These are phyloP conservation scores for Fusarium dlaminii DNA, from an alignment of 2,329 filamentous ascomycete species.

Conservation along the genomic window DNA sequence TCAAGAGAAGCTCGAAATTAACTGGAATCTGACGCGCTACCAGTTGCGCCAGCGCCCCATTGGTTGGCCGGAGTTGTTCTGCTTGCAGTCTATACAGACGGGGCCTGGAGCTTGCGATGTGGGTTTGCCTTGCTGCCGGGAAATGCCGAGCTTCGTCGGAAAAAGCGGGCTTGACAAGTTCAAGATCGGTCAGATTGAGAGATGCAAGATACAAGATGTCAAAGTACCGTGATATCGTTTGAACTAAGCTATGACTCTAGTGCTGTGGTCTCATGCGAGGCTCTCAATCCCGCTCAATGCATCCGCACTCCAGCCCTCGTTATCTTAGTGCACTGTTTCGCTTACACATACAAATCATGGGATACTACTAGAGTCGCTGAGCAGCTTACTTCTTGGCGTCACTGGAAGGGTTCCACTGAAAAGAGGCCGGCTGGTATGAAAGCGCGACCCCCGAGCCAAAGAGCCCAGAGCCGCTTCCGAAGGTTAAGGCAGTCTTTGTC, in stretches of 20 bases:
- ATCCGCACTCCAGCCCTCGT: background rate
- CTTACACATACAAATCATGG: background rate
- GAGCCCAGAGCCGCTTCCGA: background rate
- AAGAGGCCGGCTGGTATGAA: background rate
- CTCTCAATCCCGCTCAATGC: too few relatives aligned
- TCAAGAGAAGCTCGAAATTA: background rate
- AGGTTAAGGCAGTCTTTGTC: background rate
- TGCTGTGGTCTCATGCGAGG: background rate
- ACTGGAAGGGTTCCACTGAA: background rate
- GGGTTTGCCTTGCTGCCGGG: background rate
- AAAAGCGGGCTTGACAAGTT: background rate
- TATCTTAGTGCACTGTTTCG: background rate
- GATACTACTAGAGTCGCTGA: too few relatives aligned
- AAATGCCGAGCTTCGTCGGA: background rate
- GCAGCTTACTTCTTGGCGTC: background rate
- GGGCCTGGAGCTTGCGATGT: background rate
- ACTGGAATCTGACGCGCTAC: conserved; percentile 27
- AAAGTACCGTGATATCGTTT: background rate
- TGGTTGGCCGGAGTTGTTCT: fast-evolving
- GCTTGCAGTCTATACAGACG: background rate
- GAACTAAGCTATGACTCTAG: background rate
- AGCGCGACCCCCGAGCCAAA: background rate
- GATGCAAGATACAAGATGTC: background rate
- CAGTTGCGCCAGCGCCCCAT: conserved; percentile 20
- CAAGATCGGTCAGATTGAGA: background rate